Percentiles rank a stretch among this genome's conserved stretches.
Evolutionary conservation across 2,329 filamentous ascomycete species (phyloP).

Genomic region (Gaeumannomyces tritici): DNA sequence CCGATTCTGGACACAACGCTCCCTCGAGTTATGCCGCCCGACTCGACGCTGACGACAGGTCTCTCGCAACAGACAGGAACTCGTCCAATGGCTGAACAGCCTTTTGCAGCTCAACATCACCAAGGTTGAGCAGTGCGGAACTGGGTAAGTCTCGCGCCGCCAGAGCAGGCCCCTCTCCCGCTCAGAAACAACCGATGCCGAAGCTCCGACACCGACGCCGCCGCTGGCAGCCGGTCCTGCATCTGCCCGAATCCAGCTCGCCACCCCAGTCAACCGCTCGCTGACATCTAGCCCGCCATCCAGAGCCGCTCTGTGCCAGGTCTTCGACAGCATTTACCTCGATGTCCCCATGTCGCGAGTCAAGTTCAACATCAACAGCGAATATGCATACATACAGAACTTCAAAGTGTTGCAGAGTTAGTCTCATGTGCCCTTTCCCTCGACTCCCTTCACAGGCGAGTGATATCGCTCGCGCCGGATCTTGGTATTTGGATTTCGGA

Average conservation of each 20-base stretch:
- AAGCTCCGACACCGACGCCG: conserved; percentile 14
- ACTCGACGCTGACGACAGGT: neutral
- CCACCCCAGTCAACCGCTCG: neutral
- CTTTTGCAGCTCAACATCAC: conserved; percentile 96
- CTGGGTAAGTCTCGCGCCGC: conserved; percentile 57
- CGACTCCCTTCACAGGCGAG: neutral
- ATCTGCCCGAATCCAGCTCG: neutral
- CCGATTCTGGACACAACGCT: neutral
- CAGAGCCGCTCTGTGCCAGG: conserved; percentile 90
- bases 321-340: conserved; percentile 96
- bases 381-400: conserved; percentile 97
- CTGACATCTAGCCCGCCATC: neutral
- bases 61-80: conserved; percentile 71
- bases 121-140: conserved; percentile 98
- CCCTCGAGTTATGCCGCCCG: neutral
- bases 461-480: neutral
- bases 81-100: conserved; percentile 94
- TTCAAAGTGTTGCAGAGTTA: conserved; percentile 96
- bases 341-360: conserved; percentile 93
- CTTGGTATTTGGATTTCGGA: conserved; percentile 2
- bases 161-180: conserved; percentile 20
- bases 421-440: conserved; percentile 21
- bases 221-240: neutral
- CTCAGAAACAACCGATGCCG: conserved; percentile 12
- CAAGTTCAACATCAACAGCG: conserved; percentile 96